A percentile compares a stretch with the other conserved stretches of the same genome.
Conservation (phyloP, 345 rosid species). For the Moricandia moricandioides region DNA sequence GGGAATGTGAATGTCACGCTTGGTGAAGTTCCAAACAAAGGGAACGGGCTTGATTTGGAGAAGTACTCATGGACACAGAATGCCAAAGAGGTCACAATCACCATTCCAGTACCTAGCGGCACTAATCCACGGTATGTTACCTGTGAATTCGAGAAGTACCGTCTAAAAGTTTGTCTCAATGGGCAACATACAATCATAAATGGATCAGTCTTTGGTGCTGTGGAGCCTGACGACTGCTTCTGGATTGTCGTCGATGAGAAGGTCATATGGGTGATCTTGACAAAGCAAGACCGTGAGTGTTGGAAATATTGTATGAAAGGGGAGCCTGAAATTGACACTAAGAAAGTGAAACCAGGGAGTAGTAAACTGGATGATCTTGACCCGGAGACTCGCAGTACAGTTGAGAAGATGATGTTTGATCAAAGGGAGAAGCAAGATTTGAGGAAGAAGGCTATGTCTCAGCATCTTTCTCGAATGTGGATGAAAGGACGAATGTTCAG, state of each 20-base stretch:
- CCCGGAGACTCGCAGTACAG: slow-evolving; percentile 67
- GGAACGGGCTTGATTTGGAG: slow-evolving; percentile 84
- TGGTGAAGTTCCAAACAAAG: slow-evolving; percentile 52
- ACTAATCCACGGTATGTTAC: slow-evolving; percentile 64
- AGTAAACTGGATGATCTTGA: slow-evolving; percentile 83
- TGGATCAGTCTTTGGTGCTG: slow-evolving; percentile 54
- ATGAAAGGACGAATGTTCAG: not conserved
- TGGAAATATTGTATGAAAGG: slow-evolving; percentile 59
- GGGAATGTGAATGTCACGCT: too few species aligned
- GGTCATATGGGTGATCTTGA: slow-evolving; percentile 49
- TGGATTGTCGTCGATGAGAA: slow-evolving; percentile 69
- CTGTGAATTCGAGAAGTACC: slow-evolving; percentile 75
- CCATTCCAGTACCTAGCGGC: slow-evolving; percentile 68
- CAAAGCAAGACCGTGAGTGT: slow-evolving; percentile 87
- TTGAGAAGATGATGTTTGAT: slow-evolving; percentile 56
- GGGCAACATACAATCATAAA: slow-evolving; percentile 76
- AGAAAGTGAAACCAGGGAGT: slow-evolving; percentile 85
- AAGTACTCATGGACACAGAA: slow-evolving; percentile 85
- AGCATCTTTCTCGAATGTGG: not conserved
- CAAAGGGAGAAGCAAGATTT: slow-evolving; percentile 47
- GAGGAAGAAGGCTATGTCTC: not conserved
- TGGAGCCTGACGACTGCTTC: slow-evolving; percentile 77
- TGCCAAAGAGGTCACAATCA: slow-evolving; percentile 67
- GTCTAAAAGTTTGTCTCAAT: slow-evolving; percentile 78
- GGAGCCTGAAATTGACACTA: slow-evolving; percentile 52